Conservation (phyloP, 176 grass and related monocot genomes). For the Phoenix roebelenii region DNA sequence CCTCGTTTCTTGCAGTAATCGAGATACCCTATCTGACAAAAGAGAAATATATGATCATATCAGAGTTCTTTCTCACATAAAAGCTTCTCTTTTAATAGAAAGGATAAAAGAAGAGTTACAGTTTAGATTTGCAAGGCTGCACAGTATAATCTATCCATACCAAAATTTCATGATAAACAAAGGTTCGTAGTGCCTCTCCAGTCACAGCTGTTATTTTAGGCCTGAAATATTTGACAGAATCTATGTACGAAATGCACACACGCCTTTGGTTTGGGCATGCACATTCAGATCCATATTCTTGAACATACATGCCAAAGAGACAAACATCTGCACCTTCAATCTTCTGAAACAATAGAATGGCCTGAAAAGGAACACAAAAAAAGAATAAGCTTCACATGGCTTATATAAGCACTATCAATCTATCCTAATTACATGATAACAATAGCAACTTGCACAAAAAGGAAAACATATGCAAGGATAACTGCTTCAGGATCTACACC, state of each 20-base stretch:
- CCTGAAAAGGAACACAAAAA: slow-evolving; percentile 46
- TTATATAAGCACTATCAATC: not conserved
- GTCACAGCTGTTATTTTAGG: slow-evolving; percentile 76
- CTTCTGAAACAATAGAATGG: slow-evolving; percentile 89
- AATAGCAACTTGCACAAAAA: not conserved
- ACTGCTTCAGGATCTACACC: slow-evolving; percentile 21
- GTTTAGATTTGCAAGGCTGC: no score
- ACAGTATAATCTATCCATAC: slow-evolving; percentile 27
- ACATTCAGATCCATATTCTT: slow-evolving; percentile 83
- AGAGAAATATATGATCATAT: slow-evolving; percentile 7
- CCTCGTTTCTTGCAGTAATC: slow-evolving; percentile 87
- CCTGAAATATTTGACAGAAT: slow-evolving; percentile 91
- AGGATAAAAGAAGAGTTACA: not conserved
- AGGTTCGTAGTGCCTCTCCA: slow-evolving; percentile 84
- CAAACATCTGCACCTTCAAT: slow-evolving; percentile 87
- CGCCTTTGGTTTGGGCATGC: slow-evolving; percentile 71
- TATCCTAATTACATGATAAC: not conserved
- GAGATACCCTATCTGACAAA: slow-evolving; percentile 68
- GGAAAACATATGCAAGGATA: slow-evolving; percentile 18
- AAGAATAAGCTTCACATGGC: no score
- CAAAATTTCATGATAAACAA: slow-evolving; percentile 96
- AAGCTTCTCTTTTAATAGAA: not conserved
- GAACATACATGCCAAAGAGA: slow-evolving; percentile 98
- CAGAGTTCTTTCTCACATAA: not conserved
- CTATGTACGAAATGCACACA: slow-evolving; percentile 89